A percentile compares a stretch with the other conserved stretches of the same genome.
Conservation (phyloP, 2,329 filamentous ascomycete genomes). For the Hymenoscyphus repandus region DNA sequence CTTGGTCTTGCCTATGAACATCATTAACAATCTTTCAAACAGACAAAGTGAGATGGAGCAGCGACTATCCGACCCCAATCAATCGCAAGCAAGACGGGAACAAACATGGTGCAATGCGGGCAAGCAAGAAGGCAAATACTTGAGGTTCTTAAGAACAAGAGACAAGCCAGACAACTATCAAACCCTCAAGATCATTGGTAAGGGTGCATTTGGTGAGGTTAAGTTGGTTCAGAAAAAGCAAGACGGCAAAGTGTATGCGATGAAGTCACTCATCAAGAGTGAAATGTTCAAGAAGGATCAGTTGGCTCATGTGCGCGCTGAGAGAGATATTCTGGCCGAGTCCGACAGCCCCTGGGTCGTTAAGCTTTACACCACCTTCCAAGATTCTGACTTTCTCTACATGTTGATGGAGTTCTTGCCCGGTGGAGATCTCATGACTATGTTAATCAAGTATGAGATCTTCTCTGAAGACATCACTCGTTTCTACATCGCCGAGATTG, state of each 20-base stretch:
- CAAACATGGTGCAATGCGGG: conserved; percentile 81
- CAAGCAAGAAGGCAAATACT: conserved; percentile 84
- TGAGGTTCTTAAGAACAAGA: conserved; percentile 89
- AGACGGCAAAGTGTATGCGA: conserved; percentile 94
- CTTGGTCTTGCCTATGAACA: background rate
- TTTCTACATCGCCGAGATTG: conserved; percentile 98
- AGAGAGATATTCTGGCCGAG: conserved; percentile 95
- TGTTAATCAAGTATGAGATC: conserved; percentile 99
- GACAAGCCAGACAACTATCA: conserved; percentile 92
- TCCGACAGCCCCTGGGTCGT: conserved; percentile 99
- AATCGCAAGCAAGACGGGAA: conserved; percentile 71
- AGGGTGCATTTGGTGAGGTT: conserved; percentile 97
- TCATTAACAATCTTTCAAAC: background rate
- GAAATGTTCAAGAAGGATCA: conserved; percentile 99
- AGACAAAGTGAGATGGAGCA: conserved; percentile 91
- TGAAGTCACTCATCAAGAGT: conserved; percentile 97
- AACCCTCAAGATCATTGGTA: conserved; percentile 96
- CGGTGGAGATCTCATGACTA: conserved; percentile 97
- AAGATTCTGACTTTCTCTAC: conserved; percentile 93
- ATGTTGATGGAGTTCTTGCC: conserved; percentile 99
- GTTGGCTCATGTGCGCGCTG: conserved; percentile 91
- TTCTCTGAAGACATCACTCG: conserved; percentile 98
- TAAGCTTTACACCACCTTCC: conserved; percentile 97
- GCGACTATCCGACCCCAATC: conserved; percentile 70
- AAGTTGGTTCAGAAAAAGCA: conserved; percentile 95